Base-by-base conservation (phyloP, 1,284 basidiomycete species). In the Butyriboletus regius region DNA sequence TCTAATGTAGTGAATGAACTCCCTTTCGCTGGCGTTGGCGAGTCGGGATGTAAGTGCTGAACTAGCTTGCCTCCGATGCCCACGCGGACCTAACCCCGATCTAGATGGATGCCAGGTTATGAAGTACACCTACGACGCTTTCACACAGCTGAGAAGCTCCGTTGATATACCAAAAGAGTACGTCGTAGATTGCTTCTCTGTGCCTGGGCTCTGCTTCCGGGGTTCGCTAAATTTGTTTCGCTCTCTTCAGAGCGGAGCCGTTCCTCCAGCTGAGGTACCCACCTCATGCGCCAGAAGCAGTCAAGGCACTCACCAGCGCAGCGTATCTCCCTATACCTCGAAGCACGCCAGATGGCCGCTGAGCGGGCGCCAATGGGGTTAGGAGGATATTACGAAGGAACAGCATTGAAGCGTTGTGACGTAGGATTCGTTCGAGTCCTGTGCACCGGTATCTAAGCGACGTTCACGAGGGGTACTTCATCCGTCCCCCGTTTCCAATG, bases 51-150 rank as follows among this genome's bases (percentile, higher is more conserved):
- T 73, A 35, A 72, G 75, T 69, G 46, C 6, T 67, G 71, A 69
- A 46, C 50, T 61, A 58, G 9, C 20, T 31, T 22, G 2, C 7
- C 31, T 7, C 33, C 44, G 33, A 10, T n/a, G 17, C 8, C 34
- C 22, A 29, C 13, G 38, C 9, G 17, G 14, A 48, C 17, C 53
- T 54, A 17, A 62, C 20, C 3, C 15, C 37, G 29, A 29, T 22
- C 13, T 26, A 77, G 75, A 71, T 36, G 77, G 76, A 24, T 62
- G 66, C 41, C 69, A 75, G 46, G 60, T 61, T 5, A 67, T 75
- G 48, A 76, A 77, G 56, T 72, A 67, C 53, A 62, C 68, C 0
- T 79, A 75, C 50, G 73, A 76, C 48, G 61, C 67, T 10, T 77
- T 78, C 63, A 76, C 74, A 17, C 72, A 78, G 43, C 54, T 69